Base-by-base conservation (phyloP, 202 grass and related monocot genomes). In the Dendrocalamus latiflorus region DNA sequence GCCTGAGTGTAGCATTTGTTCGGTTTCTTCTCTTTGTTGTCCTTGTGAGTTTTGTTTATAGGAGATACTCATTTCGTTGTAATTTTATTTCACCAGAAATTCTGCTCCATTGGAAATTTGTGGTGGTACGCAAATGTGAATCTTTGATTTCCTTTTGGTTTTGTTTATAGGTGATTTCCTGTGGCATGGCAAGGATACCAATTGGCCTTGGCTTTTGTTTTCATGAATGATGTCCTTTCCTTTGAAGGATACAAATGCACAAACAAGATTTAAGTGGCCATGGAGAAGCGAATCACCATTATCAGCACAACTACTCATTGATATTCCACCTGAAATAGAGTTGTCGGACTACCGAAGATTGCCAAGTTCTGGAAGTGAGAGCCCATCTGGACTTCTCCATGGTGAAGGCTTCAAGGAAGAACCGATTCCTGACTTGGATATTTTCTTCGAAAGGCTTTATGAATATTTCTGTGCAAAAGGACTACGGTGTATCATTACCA, bases 381-480 rank as follows among this genome's bases (percentile, higher is more conserved):
- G 93, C 83, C 93, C 93, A 20, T 90, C 91, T 51, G 78, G 91
- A 66, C 86, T 99, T 87, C 89, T 99, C 56, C 80, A 91, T 87
- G 91, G 81, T 26, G 93, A 96, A 80, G 77, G 81, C 13, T 22
- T 85, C 78, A 86, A 91, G 56, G 80, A 80, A 38, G 84, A 96
- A 66, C 91, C 83, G 2, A 99, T 99, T 47, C 68, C 86, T 65
- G 91, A 99, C 79, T 61, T 99, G 77, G 96, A 99, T 80, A 89
- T 99, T 49, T 99, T 99, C 83, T 94, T 99, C 33, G 91, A 87
- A 80, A 89, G 91, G 68, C 89, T 99, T 70, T 99, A 99, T 24
- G 86, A 85, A 80, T 99, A 99, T 74, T 99, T 94, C 80, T 92
- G 91, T 4, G 83, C 92, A 77, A 99, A 99, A 83, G 96, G 93